phyloP scores from a whole-genome alignment of 495 filamentous ascomycete genomes.

The Letharia lupina region DNA sequence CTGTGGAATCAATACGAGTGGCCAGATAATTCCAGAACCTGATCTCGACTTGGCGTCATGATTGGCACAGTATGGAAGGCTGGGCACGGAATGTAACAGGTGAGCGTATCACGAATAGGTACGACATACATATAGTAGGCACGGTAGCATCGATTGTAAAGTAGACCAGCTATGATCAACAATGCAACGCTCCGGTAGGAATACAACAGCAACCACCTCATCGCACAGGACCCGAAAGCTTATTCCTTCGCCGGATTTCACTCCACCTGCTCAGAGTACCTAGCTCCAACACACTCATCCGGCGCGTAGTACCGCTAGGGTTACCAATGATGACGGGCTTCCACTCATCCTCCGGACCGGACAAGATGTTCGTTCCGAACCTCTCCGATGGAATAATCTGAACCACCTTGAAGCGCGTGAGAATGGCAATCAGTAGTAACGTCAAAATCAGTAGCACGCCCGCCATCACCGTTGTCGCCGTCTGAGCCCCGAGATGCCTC shows the following conservation, averaged over 20 bases:
- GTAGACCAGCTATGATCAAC: neutral
- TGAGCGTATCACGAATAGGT: neutral
- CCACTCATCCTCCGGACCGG: constrained; percentile 50
- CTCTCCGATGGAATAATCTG: constrained; percentile 50
- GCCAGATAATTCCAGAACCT: neutral
- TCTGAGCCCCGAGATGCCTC: constrained; percentile 54
- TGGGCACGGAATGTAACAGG: neutral
- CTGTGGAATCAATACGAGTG: neutral
- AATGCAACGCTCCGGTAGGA: neutral
- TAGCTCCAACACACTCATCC: constrained; percentile 59
- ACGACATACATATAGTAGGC: no score
- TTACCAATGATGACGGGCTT: constrained; percentile 59
- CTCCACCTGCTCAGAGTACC: constrained; percentile 57
- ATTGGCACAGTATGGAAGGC: neutral
- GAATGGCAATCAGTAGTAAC: constrained; percentile 48
- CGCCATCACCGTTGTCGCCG: constrained; percentile 55
- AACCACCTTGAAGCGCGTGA: constrained; percentile 53
- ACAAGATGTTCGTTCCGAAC: constrained; percentile 31
- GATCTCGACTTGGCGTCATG: neutral
- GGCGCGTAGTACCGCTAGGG: constrained; percentile 53
- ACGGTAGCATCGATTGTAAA: neutral
- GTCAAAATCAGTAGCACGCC: constrained; percentile 54
- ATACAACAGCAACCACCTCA: neutral
- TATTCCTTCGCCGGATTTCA: constrained; percentile 61
- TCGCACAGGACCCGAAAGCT: constrained; percentile 28